Evolutionary conservation across 495 filamentous ascomycete genomes (phyloP).

Genomic region (Immersiella caudata): DNA sequence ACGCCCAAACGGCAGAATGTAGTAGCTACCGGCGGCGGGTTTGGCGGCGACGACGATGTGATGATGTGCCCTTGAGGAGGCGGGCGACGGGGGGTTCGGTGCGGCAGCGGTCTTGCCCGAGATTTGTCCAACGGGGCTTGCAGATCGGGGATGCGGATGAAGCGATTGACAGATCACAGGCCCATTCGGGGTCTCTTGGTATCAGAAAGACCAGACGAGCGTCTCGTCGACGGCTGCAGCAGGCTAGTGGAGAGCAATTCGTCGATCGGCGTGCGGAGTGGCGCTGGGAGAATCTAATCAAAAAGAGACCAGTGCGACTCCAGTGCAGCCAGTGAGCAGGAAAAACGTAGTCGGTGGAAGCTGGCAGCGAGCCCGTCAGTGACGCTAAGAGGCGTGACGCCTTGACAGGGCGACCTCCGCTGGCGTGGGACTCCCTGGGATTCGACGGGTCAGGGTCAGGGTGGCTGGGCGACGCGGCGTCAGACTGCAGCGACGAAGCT

Average conservation of each 20-base stretch:
- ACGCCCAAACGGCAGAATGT: slow-evolving; percentile 11
- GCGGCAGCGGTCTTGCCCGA: slow-evolving; percentile 19
- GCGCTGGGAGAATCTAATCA: slow-evolving; percentile 26
- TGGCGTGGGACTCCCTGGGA: slow-evolving; percentile 23
- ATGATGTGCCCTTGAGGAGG: not conserved
- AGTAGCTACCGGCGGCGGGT: slow-evolving; percentile 15
- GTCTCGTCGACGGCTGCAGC: slow-evolving; percentile 20
- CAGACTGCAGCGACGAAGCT: slow-evolving; percentile 23
- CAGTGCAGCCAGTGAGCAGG: slow-evolving; percentile 24
- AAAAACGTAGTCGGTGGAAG: slow-evolving; percentile 15
- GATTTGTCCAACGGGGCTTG: slow-evolving; percentile 27
- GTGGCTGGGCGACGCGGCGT: slow-evolving; percentile 34
- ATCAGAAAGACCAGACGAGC: slow-evolving; percentile 26
- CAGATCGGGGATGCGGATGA: slow-evolving; percentile 32
- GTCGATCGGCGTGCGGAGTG: slow-evolving; percentile 29
- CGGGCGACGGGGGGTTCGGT: slow-evolving; percentile 12
- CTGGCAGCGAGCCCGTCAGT: slow-evolving; percentile 19
- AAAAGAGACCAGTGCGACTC: slow-evolving; percentile 11
- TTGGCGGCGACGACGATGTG: slow-evolving; percentile 19
- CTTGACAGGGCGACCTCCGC: slow-evolving; percentile 24
- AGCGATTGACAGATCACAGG: slow-evolving; percentile 35
- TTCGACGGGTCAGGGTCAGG: slow-evolving; percentile 26
- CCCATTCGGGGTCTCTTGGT: slow-evolving; percentile 26
- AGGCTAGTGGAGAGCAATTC: slow-evolving; percentile 19
- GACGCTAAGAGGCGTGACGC: slow-evolving; percentile 30